Conservation (phyloP, 1,284 basidiomycete genomes). For the Naganishia sp. region DNA sequence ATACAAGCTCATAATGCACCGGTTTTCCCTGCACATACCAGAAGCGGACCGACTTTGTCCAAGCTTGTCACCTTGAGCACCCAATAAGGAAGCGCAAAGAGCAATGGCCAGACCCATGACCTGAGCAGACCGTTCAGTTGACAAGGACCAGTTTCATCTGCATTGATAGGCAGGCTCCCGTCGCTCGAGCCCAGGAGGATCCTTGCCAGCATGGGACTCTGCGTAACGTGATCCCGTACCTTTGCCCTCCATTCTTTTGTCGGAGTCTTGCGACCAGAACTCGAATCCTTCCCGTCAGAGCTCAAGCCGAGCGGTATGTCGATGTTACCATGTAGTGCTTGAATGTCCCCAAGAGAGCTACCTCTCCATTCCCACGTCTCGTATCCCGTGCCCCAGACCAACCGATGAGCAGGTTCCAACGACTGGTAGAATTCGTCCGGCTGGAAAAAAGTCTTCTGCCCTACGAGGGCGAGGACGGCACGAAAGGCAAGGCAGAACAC, state of each 20-base stretch:
- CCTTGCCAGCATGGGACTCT: background rate
- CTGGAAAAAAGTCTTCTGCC: slow-evolving; percentile 77
- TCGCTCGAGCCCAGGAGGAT: background rate
- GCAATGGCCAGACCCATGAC: slow-evolving; percentile 49
- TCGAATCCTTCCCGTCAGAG: slow-evolving; percentile 26
- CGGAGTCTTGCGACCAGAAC: background rate
- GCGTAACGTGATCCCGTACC: background rate
- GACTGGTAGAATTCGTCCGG: slow-evolving; percentile 98
- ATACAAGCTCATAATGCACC: background rate
- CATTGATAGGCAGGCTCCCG: too few species aligned
- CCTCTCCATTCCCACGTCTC: slow-evolving; percentile 95
- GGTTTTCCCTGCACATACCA: slow-evolving; percentile 57
- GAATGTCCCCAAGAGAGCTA: background rate
- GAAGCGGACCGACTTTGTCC: slow-evolving; percentile 54
- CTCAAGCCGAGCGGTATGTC: background rate
- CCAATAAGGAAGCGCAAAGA: slow-evolving; percentile 80
- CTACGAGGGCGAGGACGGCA: slow-evolving; percentile 3
- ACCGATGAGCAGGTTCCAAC: slow-evolving; percentile 83
- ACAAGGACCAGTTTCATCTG: background rate
- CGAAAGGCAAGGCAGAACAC: slow-evolving; percentile 19
- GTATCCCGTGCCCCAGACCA: slow-evolving; percentile 88
- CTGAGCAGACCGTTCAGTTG: slow-evolving; percentile 24
- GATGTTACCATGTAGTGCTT: background rate
- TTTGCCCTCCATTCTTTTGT: background rate
- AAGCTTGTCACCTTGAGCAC: slow-evolving; percentile 62